These are phyloP conservation scores for Arthrinium phaeospermum DNA, from an alignment of 2,329 filamentous ascomycete genomes.

Conservation along the genomic window DNA sequence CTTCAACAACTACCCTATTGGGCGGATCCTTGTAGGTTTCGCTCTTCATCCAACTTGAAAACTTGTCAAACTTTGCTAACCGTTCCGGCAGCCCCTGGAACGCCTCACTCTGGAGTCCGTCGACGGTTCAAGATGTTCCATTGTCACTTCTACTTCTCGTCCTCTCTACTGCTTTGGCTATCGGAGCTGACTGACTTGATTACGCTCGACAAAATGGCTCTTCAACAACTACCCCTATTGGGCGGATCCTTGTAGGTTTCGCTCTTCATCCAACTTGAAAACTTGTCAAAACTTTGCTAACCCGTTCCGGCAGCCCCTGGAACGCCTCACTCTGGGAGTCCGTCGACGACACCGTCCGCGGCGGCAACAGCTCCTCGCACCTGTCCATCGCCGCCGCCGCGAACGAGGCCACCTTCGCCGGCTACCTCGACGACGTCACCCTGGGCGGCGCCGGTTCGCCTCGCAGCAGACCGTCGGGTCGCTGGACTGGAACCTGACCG, in stretches of 20 bases:
- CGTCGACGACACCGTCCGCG: conserved; percentile 5
- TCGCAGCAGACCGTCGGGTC: conserved; percentile 4
- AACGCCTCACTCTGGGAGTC: background rate
- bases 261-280: background rate
- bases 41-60: background rate
- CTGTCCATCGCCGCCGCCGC: background rate
- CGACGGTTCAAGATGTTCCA: background rate
- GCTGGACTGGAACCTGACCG: conserved; percentile 1
- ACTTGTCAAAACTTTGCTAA: background rate
- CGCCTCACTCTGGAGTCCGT: background rate
- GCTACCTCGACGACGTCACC: background rate
- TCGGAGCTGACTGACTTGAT: background rate
- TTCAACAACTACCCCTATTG: background rate
- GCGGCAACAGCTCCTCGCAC: conserved; percentile 10
- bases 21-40: background rate
- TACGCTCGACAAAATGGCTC: background rate
- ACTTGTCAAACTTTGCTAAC: background rate
- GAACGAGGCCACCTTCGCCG: background rate
- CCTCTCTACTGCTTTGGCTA: background rate
- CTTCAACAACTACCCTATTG: background rate
- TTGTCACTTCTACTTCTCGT: background rate
- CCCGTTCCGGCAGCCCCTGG: background rate
- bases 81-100: background rate
- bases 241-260: background rate
- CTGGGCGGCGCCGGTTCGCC: conserved; percentile 16